Percentiles rank a stretch among this genome's conserved stretches.
Conservation (phyloP, 202 grass and related monocot genomes). For the Zoysia matrella region DNA sequence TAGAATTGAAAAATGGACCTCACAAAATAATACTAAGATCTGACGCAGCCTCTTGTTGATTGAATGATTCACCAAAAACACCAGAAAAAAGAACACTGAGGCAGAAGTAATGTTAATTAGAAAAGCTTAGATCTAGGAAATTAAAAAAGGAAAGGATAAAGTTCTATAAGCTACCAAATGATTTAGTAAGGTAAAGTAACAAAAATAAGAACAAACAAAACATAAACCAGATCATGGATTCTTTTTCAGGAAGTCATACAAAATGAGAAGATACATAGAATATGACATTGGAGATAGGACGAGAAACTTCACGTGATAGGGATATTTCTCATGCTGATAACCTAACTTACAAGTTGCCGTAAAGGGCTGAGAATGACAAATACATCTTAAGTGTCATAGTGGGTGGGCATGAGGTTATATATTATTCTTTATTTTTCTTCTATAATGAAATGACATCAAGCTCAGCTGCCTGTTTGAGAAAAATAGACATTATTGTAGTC, state of each 20-base stretch:
- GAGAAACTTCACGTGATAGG: background rate
- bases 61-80: slow-evolving; percentile 92
- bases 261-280: background rate
- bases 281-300: background rate
- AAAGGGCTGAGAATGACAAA: slow-evolving; percentile 8
- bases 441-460: background rate
- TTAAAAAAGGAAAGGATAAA: background rate
- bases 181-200: slow-evolving; percentile 25
- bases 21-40: slow-evolving; percentile 87
- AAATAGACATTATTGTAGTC: background rate
- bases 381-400: background rate
- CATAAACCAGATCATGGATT: background rate
- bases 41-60: slow-evolving; percentile 76
- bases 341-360: slow-evolving; percentile 21
- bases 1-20: slow-evolving; percentile 85
- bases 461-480: too few species aligned
- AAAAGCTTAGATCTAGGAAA: slow-evolving; percentile 27
- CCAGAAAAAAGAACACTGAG: slow-evolving; percentile 95
- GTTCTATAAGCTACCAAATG: background rate
- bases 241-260: background rate
- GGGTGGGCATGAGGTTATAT: background rate
- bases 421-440: background rate
- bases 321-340: slow-evolving; percentile 13
- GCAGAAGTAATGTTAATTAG: slow-evolving; percentile 35
- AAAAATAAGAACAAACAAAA: slow-evolving; percentile 23